These are phyloP conservation scores for Vigna nakashimae DNA, from an alignment of 306 rosid genomes.

Conservation along the genomic window DNA sequence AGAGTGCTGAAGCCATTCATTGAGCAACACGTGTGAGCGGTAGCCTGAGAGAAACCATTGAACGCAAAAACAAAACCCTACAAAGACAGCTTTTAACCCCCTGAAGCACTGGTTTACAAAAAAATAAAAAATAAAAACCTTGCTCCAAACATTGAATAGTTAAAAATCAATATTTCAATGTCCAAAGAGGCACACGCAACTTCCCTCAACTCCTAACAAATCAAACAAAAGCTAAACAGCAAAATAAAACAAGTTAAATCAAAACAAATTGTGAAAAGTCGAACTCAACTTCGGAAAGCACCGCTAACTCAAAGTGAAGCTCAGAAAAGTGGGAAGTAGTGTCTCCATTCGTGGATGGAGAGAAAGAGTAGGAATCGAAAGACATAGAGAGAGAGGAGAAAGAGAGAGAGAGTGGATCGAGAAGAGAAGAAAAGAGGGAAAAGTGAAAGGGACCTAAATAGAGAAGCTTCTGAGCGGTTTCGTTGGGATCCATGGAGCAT, in stretches of 20 bases:
- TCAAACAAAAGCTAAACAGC: not conserved
- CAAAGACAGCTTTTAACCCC: slow-evolving; percentile 5
- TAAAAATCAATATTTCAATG: not conserved
- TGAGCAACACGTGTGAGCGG: slow-evolving; percentile 8
- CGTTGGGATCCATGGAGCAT: slow-evolving; percentile 89
- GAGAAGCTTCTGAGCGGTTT: slow-evolving; percentile 80
- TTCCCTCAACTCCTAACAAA: not conserved
- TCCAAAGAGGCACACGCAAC: slow-evolving; percentile 27
- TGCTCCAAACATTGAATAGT: slow-evolving; percentile 5
- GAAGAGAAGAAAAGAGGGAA: slow-evolving; percentile 28
- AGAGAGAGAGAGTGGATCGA: slow-evolving; percentile 32
- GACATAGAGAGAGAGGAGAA: too few species aligned
- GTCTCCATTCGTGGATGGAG: not conserved
- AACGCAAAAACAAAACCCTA: slow-evolving; percentile 18
- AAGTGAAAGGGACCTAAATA: slow-evolving; percentile 48
- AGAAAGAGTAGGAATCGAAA: not conserved
- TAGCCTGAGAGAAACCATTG: not conserved
- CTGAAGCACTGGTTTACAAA: not conserved
- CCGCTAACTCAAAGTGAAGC: slow-evolving; percentile 33
- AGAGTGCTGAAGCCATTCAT: slow-evolving; percentile 7
- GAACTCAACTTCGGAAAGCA: slow-evolving; percentile 19
- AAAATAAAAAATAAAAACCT: not conserved
- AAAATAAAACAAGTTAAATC: not conserved
- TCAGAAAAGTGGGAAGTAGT: not conserved
- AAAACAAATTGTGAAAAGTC: not conserved